A percentile compares a stretch with the other conserved stretches of the same genome.
Evolutionary conservation across 352 stramenopile genomes (phyloP).

Genomic region (Globisporangium spiculum): DNA sequence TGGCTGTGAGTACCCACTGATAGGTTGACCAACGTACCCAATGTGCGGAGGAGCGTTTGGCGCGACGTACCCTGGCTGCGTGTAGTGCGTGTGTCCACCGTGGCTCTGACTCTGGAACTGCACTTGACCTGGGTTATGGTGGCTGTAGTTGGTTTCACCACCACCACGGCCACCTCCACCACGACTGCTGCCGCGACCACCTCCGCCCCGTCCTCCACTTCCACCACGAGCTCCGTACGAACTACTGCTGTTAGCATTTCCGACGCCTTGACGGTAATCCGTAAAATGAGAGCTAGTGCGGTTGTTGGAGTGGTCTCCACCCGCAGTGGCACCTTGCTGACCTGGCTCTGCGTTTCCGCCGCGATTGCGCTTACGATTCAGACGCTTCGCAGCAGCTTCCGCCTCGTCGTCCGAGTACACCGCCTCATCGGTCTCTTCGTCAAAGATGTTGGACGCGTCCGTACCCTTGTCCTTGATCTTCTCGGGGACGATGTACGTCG

Average conservation of each 20-base stretch:
- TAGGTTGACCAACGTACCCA: slow-evolving; percentile 22
- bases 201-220: slow-evolving; percentile 19
- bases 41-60: slow-evolving; percentile 18
- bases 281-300: slow-evolving; percentile 1
- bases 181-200: background rate
- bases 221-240: slow-evolving; percentile 14
- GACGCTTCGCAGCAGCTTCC: slow-evolving; percentile 64
- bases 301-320: slow-evolving; percentile 10
- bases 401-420: slow-evolving; percentile 85
- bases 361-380: slow-evolving; percentile 68
- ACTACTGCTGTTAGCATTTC: background rate
- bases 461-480: slow-evolving; percentile 80
- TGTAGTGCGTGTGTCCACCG: slow-evolving; percentile 52
- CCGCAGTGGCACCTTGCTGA: background rate
- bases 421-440: slow-evolving; percentile 77
- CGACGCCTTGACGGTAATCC: slow-evolving; percentile 8
- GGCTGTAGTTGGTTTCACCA: slow-evolving; percentile 18
- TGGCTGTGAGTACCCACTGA: slow-evolving; percentile 35
- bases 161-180: slow-evolving; percentile 18
- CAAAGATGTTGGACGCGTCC: slow-evolving; percentile 84
- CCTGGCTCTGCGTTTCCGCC: slow-evolving; percentile 15
- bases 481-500: slow-evolving; percentile 76
- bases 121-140: slow-evolving; percentile 11
- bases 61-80: slow-evolving; percentile 30
- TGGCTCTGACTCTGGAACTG: slow-evolving; percentile 39